Evolutionary conservation across 2,329 filamentous ascomycete genomes (phyloP), one percentile per base, ranked within the genome.

Genomic region (Trichoderma arundinaceum): DNA sequence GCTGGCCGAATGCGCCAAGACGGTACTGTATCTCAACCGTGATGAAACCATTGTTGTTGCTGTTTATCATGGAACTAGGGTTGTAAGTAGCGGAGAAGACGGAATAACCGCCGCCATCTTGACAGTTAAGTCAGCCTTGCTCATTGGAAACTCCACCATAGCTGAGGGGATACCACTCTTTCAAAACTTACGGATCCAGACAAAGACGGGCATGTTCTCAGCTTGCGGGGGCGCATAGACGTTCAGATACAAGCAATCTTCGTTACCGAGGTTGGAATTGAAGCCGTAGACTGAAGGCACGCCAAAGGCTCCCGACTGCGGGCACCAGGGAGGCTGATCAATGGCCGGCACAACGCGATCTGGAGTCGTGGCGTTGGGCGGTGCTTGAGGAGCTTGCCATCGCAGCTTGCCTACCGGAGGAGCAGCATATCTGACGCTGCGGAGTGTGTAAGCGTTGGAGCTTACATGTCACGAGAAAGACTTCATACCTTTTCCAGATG

Each of bases 211-310:
- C 51, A 79, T 76, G 4, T 76, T 69, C 41, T 78, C 73, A 6
- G 81, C 75, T 12, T 71, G 66, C 32, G 79, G 70, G 2, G 81
- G 80, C 3, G 78, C 78, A 67, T 79, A 78, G 2, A 83, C 77
- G 66, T 83, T 81, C 6, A 83, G 71, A 68, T 80, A 81, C 1
- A 83, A 69, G 61, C 81, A 83, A 66, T 83, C 81, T 68, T 83
- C 81, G 15, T 77, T 72, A 3, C 74, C 76, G 1, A 71, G 70
- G 15, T 72, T 62, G 49, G 68, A 71, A 1, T 70, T 64, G 7
- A 69, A 67, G 17, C 71, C 67, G 32, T 74, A 69, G 0, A 70
- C 53, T 7, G 62, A 22, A 0, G 75, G 75, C 0, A 72, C 67
- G 2, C 72, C 74, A 38, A 74, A 75, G 12, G 71, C 71, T 3